Evolutionary conservation across 352 stramenopile species (phyloP), one percentile per base, ranked within the genome.

Genomic region (Phytopythium helicoides): DNA sequence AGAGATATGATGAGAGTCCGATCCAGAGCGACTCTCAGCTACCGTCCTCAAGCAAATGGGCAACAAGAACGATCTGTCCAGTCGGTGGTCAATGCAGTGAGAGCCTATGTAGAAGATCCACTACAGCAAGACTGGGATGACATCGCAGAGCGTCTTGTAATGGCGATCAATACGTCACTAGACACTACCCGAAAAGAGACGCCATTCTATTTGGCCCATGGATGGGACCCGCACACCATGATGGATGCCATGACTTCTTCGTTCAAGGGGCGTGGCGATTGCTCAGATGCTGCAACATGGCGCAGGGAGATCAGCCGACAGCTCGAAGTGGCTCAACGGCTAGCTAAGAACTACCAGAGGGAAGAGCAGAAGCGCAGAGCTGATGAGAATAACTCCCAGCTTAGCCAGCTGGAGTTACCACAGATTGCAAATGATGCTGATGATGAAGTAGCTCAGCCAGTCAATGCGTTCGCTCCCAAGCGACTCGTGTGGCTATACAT

Each of bases 41-140:
- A 59, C 39, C n/a, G 42, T 5, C 50, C 49, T 1, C 56, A 59
- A 36, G 49, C 50, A 1, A 64, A 64, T 15, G 56, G 45, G 5
- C 47, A 62, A 18, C 55, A 62, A 37, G 36, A 40, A 15, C 9
- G 50, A 28, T 56, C 50, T 5, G 56, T 63, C 4, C 47, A 58
- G 23, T 38, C 56, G 1, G 31, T 63, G 19, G 50, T 58, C 1
- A n/a, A 37, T 7, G 37, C 45, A 14, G 19, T 56, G 18, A 23
- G 23, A 21, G 54, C 44, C 1, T 56, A 62, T n/a, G 26, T 38
- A 0, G 39, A 46, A 18, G 47, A 62, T 16, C 47, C 47, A 6
- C n/a, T n/a, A n/a, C n/a, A n/a, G n/a, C n/a, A n/a, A n/a, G n/a
- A n/a, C n/a, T n/a, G n/a, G n/a, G n/a, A 54, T 26, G 37, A 60